Evolutionary conservation across 2,329 filamentous ascomycete genomes (phyloP).

Genomic region (Thielaviopsis populi): DNA sequence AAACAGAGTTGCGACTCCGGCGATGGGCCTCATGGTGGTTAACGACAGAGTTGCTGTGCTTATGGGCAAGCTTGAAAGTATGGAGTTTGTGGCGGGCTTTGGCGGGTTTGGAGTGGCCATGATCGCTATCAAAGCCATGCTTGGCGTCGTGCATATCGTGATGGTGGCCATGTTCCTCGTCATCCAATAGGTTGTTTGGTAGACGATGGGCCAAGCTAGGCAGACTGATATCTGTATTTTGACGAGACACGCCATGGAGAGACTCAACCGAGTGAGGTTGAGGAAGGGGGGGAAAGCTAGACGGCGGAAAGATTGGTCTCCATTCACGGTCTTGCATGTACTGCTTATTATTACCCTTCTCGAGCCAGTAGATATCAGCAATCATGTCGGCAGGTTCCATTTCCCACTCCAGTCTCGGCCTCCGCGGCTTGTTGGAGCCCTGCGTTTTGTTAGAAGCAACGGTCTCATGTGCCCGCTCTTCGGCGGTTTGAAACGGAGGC

Average conservation of each 20-base stretch:
- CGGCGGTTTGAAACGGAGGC: slow-evolving; percentile 33
- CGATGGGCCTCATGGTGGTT: slow-evolving; percentile 38
- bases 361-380: slow-evolving; percentile 82
- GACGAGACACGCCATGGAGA: slow-evolving; percentile 22
- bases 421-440: slow-evolving; percentile 43
- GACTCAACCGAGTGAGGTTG: slow-evolving; percentile 19
- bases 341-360: slow-evolving; percentile 64
- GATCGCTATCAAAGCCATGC: slow-evolving; percentile 13
- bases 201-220: slow-evolving; percentile 19
- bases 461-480: slow-evolving; percentile 29
- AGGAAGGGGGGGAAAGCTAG: slow-evolving; percentile 12
- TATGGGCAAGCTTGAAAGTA: slow-evolving; percentile 25
- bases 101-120: slow-evolving; percentile 11
- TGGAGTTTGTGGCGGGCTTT: slow-evolving; percentile 15
- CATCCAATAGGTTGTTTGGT: slow-evolving; percentile 17
- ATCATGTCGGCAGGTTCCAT: slow-evolving; percentile 72
- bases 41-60: slow-evolving; percentile 35
- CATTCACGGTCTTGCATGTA: slow-evolving; percentile 70
- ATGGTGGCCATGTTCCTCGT: slow-evolving; percentile 22
- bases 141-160: slow-evolving; percentile 20
- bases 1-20: slow-evolving; percentile 36
- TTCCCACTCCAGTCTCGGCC: slow-evolving; percentile 72
- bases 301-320: slow-evolving; percentile 46
- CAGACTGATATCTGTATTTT: slow-evolving; percentile 21
- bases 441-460: slow-evolving; percentile 30